Percentiles rank a stretch among this genome's conserved stretches.
Evolutionary conservation across 208 protist genomes (phyloP).

Genomic region (Acanthamoeba castellanii): DNA sequence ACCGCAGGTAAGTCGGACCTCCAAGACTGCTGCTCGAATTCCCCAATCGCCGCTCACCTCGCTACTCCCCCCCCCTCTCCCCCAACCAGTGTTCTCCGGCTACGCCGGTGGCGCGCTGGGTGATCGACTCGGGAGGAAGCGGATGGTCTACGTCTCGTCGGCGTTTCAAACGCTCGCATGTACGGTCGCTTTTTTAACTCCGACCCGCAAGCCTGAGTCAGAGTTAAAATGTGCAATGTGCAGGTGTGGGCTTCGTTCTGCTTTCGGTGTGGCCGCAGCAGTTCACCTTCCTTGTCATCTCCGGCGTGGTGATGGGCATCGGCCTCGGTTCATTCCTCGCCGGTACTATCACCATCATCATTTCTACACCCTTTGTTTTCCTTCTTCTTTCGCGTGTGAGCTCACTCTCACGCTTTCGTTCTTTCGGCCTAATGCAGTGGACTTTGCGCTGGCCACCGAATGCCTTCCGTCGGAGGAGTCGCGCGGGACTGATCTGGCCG

Average conservation of each 20-base stretch:
- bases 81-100: neutral
- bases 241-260: neutral
- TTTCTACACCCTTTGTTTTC: neutral
- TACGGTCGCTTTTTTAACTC: neutral
- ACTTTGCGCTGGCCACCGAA: slow-evolving; percentile 16
- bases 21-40: no score
- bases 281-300: neutral
- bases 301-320: neutral
- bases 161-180: neutral
- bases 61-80: neutral
- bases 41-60: neutral
- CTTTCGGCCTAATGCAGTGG: neutral
- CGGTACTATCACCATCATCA: neutral
- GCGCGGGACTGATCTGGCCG: neutral
- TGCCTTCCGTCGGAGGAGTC: slow-evolving; percentile 6
- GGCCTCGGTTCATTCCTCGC: neutral
- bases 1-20: neutral
- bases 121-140: neutral
- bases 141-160: slow-evolving; percentile 34
- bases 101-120: neutral
- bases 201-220: neutral
- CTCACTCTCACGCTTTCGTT: no score
- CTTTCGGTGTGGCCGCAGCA: neutral
- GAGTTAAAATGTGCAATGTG: neutral
- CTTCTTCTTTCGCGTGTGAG: neutral